Evolutionary conservation across 805 yeast species (phyloP), one percentile per base, ranked within the genome.

Genomic region (Myxozyma mucilagina): DNA sequence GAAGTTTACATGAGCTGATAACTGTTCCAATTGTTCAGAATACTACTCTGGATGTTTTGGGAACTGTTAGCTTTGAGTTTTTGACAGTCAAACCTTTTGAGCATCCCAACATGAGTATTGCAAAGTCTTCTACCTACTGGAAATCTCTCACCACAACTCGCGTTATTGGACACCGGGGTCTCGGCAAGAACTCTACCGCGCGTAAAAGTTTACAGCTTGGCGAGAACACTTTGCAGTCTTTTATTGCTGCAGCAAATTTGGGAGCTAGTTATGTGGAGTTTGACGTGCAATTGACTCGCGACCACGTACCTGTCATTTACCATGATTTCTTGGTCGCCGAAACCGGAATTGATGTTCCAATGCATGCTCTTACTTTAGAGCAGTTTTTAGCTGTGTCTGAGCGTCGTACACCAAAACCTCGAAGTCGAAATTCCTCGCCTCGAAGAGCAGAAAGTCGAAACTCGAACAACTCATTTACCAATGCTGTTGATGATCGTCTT

Each of bases 231-330:
- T 87, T 93, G 20, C 97, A 93, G 69, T 89, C 96, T 0, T 93
- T 93, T 69, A 88, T 93, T 71, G 96, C 97, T 11, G 98, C 98
- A 0, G 96, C 97, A 0, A 90, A 96, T 1, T 78, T 93, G 66
- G 98, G 98, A 44, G 98, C 98, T 0, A 87, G 96, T 1, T 93
- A 93, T 70, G 97, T 93, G 55, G 98, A 93, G 75, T 93, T 93
- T 72, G 98, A 93, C 74, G 98, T 93, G 49, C 98, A 93, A 72
- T 78, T 93, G 67, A 93, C 98, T 14, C 90, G 91, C 71, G 98
- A 93, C 73, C 79, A 80, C 66, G 85, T 90, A 10, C 97, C 98
- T 1, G 98, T 93, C 6, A 88, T 93, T 34, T 93, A 93, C 71
- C 98, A 93, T 73, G 98, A 93, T 72, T 93, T 93, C 71, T 73